A percentile compares a stretch with the other conserved stretches of the same genome.
phyloP scores from a whole-genome alignment of 2,329 filamentous ascomycete species.

The Colletotrichum tamarilloi region DNA sequence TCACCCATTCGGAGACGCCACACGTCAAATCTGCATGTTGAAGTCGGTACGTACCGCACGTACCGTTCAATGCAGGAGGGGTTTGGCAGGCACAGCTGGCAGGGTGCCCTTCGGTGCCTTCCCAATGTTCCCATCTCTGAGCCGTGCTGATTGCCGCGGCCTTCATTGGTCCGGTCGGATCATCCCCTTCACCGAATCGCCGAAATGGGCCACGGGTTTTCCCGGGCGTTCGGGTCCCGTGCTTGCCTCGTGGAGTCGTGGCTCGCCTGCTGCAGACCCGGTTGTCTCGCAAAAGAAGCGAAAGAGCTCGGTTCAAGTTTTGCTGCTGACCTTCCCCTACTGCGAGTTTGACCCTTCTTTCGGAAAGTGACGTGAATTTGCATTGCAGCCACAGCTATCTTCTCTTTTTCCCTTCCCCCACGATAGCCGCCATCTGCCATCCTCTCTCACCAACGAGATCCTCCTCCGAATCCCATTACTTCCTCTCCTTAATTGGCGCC shows the following conservation, averaged over 20 bases:
- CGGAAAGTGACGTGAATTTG: constrained; percentile 36
- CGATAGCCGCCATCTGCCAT: constrained; percentile 17
- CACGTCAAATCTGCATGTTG: background rate
- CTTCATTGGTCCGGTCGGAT: constrained; percentile 24
- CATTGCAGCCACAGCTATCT: constrained; percentile 26
- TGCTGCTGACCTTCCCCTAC: constrained; percentile 24
- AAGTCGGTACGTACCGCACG: background rate
- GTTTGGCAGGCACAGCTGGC: too few species aligned
- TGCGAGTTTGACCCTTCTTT: constrained; percentile 33
- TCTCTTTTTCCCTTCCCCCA: constrained; percentile 4
- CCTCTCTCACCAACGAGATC: constrained; percentile 3
- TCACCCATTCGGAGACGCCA: constrained; percentile 8
- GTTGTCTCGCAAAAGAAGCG: constrained; percentile 28
- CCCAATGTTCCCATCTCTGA: too few species aligned
- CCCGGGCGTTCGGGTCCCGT: constrained; percentile 34
- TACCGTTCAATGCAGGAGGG: background rate
- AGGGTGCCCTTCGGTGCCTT: background rate
- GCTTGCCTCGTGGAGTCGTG: background rate
- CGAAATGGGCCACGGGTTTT: constrained; percentile 34
- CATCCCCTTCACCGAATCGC: background rate
- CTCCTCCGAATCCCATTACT: background rate
- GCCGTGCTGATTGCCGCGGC: constrained; percentile 18
- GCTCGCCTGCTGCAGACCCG: constrained; percentile 35
- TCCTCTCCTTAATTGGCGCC: constrained; percentile 14
- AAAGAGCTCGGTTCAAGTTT: constrained; percentile 36